A percentile compares a stretch with the other conserved stretches of the same genome.
Conservation (phyloP, 768 basidiomycete species). For the Lactarius hengduanensis region DNA sequence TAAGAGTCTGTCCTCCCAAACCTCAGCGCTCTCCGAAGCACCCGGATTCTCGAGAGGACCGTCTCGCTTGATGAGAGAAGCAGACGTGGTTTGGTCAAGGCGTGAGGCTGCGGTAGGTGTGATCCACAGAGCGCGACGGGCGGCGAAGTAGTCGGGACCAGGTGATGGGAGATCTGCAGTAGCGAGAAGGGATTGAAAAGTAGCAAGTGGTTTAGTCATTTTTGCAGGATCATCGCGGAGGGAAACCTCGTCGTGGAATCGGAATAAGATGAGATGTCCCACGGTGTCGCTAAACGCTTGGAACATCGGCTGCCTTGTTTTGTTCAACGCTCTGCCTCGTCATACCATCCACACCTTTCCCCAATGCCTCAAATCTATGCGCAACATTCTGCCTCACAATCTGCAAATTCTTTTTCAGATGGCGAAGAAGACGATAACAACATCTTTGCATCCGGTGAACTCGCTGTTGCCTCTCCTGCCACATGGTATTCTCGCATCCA, state of each 20-base stretch:
- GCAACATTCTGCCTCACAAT: slow-evolving; percentile 56
- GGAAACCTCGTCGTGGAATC: not conserved
- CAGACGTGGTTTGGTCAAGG: slow-evolving; percentile 29
- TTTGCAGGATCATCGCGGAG: not conserved
- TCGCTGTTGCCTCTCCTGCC: slow-evolving; percentile 50
- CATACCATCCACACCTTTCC: slow-evolving; percentile 31
- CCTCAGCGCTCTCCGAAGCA: slow-evolving; percentile 47
- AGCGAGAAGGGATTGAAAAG: slow-evolving; percentile 45
- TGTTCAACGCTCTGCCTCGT: not conserved
- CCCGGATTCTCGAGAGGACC: slow-evolving; percentile 47
- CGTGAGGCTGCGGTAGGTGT: slow-evolving; percentile 33
- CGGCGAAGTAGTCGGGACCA: slow-evolving; percentile 62
- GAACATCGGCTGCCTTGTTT: slow-evolving; percentile 2
- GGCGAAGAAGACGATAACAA: slow-evolving; percentile 62
- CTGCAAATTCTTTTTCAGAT: slow-evolving; percentile 76
- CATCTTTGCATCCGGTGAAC: slow-evolving; percentile 45
- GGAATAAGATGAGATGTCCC: slow-evolving; percentile 20
- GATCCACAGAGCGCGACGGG: slow-evolving; percentile 62
- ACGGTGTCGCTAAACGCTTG: slow-evolving; percentile 6
- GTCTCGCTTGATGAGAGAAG: slow-evolving; percentile 42
- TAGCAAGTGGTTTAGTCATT: slow-evolving; percentile 22
- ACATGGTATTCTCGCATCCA: slow-evolving; percentile 42
- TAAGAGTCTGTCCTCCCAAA: slow-evolving; percentile 63
- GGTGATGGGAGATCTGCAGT: slow-evolving; percentile 51
- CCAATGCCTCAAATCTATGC: slow-evolving; percentile 38